Conservation (phyloP, 139 green algal genomes). For the Mychonastes homosphaera region DNA sequence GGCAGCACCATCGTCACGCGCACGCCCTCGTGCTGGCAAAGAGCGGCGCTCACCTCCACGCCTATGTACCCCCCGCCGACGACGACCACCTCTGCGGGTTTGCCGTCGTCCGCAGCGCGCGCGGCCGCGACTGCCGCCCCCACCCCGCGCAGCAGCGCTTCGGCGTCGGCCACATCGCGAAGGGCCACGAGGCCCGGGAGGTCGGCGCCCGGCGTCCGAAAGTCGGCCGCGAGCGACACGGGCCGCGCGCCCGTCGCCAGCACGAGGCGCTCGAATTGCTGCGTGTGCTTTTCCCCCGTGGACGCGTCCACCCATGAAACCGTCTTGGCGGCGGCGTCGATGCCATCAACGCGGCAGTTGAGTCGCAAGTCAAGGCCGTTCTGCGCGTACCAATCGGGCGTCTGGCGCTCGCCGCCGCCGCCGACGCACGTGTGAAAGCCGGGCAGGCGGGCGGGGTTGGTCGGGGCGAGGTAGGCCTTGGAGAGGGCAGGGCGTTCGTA, state of each 20-base stretch:
- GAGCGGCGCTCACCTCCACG: slow-evolving; percentile 51
- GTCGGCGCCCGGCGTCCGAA: slow-evolving; percentile 52
- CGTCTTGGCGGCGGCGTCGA: slow-evolving; percentile 48
- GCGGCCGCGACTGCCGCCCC: slow-evolving; percentile 35
- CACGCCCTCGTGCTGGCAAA: slow-evolving; percentile 64
- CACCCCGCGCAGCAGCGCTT: slow-evolving; percentile 56
- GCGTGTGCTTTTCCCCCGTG: too few relatives aligned
- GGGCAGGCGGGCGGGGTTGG: slow-evolving; percentile 54
- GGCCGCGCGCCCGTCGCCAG: slow-evolving; percentile 64
- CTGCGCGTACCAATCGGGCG: slow-evolving; percentile 65
- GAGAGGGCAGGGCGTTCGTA: slow-evolving; percentile 84
- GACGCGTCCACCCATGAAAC: slow-evolving; percentile 49
- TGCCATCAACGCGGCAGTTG: slow-evolving; percentile 32
- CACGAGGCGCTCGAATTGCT: slow-evolving; percentile 83
- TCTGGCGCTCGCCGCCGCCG: slow-evolving; percentile 69
- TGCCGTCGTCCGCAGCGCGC: too few relatives aligned
- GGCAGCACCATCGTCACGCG: slow-evolving; percentile 76
- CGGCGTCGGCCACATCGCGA: slow-evolving; percentile 66
- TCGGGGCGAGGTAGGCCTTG: slow-evolving; percentile 72
- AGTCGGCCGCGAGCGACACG: slow-evolving; percentile 31
- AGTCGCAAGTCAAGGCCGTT: slow-evolving; percentile 36
- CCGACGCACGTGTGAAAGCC: slow-evolving; percentile 92
- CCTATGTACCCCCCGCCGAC: slow-evolving; percentile 94
- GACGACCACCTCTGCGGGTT: slow-evolving; percentile 40
- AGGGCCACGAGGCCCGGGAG: slow-evolving; percentile 74